Conservation (phyloP, 2,329 filamentous ascomycete species). For the Daldinia sp. region DNA sequence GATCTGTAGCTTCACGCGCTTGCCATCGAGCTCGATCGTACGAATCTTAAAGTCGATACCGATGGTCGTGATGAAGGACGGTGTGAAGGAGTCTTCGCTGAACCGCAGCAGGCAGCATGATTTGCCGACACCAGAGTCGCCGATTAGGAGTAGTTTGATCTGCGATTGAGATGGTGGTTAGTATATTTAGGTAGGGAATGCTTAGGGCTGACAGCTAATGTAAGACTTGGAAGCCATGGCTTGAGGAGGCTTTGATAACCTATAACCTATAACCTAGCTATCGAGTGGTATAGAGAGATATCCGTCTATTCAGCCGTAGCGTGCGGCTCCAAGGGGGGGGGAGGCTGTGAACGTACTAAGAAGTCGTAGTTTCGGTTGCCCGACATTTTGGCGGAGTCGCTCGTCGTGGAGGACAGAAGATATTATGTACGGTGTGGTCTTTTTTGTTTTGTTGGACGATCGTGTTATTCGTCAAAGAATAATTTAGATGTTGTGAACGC, state of each 20-base stretch:
- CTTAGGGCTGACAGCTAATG: not conserved
- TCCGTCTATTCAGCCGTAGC: conserved; percentile 20
- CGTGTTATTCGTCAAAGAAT: conserved; percentile 18
- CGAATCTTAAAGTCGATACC: conserved; percentile 99
- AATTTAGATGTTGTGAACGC: conserved; percentile 9
- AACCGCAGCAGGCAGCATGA: conserved; percentile 97
- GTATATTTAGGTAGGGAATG: conserved; percentile 7
- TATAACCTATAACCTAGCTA: conserved; percentile 15
- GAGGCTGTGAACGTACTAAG: conserved; percentile 71
- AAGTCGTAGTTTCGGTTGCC: conserved; percentile 99
- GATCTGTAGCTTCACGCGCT: conserved; percentile 98
- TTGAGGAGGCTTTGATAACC: conserved; percentile 34
- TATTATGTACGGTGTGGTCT: conserved; percentile 3
- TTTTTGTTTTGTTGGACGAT: not conserved
- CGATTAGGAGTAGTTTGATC: conserved; percentile 98
- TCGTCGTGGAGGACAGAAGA: conserved; percentile 40
- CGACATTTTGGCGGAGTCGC: conserved; percentile 75
- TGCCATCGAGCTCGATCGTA: conserved; percentile 98
- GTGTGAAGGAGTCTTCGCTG: conserved; percentile 97
- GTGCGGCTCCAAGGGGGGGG: conserved; percentile 24
- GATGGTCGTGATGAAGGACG: conserved; percentile 98
- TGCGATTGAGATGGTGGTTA: conserved; percentile 55
- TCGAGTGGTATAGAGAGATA: conserved; percentile 28
- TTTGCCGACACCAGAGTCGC: conserved; percentile 96
- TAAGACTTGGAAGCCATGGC: conserved; percentile 2